Conservation (phyloP, 192 early-diverging fungal species). For the Entophlyctis helioformis region DNA sequence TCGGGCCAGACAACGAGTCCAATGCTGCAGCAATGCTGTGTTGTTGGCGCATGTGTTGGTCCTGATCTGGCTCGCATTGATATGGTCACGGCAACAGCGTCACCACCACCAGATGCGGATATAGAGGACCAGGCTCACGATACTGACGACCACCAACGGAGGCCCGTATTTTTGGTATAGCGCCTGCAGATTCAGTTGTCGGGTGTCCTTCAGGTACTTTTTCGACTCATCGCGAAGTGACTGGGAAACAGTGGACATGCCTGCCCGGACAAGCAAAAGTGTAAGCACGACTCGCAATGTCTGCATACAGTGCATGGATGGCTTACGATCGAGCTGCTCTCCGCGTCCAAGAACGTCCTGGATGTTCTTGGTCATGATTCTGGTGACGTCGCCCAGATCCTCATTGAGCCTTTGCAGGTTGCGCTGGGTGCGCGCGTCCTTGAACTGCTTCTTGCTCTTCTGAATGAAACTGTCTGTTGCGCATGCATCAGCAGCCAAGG, state of each 20-base stretch:
- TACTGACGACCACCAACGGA: conserved; percentile 57
- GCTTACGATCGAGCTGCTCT: conserved; percentile 63
- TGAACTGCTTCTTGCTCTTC: conserved; percentile 92
- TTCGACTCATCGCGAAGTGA: conserved; percentile 57
- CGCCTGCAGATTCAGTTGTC: conserved; percentile 76
- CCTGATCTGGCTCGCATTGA: too few relatives aligned
- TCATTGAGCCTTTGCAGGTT: conserved; percentile 91
- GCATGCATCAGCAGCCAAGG: background rate
- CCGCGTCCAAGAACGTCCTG: conserved; percentile 88
- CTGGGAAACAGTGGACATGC: conserved; percentile 55
- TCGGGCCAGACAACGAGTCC: too few relatives aligned
- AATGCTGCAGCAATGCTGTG: too few relatives aligned
- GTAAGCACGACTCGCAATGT: conserved; percentile 5
- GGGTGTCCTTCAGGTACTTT: conserved; percentile 80
- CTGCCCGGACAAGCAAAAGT: too few relatives aligned
- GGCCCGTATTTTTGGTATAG: conserved; percentile 94
- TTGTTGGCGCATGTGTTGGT: too few relatives aligned
- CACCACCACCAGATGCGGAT: conserved; percentile 43
- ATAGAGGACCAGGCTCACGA: conserved; percentile 75
- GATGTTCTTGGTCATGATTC: conserved; percentile 99
- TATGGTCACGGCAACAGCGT: too few relatives aligned
- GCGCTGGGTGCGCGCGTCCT: conserved; percentile 84
- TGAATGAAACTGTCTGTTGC: conserved; percentile 89
- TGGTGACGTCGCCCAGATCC: conserved; percentile 88
- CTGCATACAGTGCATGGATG: too few relatives aligned